Evolutionary conservation across 495 filamentous ascomycete species (phyloP).

Genomic region (Aspergillus wentii): DNA sequence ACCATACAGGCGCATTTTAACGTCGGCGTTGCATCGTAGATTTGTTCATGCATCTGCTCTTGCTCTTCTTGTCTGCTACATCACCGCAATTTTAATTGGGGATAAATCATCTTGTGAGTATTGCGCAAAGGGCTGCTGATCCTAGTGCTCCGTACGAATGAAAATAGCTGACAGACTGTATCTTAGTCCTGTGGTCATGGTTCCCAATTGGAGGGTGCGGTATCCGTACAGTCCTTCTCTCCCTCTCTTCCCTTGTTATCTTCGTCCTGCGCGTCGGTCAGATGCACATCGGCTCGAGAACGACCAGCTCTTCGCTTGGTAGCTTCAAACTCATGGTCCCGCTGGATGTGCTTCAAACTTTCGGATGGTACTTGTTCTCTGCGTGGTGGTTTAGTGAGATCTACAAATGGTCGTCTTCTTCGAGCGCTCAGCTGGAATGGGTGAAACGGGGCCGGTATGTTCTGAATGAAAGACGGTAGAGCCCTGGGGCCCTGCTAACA

Average conservation of each 20-base stretch:
- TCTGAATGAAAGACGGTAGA: background rate
- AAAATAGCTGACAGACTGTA: constrained; percentile 7
- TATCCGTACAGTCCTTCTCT: constrained; percentile 65
- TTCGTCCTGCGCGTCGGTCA: constrained; percentile 84
- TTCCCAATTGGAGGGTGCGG: constrained; percentile 75
- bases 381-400: constrained; percentile 77
- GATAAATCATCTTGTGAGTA: constrained; percentile 64
- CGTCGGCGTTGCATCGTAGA: constrained; percentile 79
- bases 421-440: constrained; percentile 62
- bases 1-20: constrained; percentile 84
- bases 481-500: background rate
- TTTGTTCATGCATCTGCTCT: constrained; percentile 71
- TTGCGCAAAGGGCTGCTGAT: background rate
- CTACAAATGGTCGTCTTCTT: constrained; percentile 71
- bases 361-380: constrained; percentile 69
- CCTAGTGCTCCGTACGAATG: too few species aligned
- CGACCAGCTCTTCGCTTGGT: constrained; percentile 59
- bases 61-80: constrained; percentile 65
- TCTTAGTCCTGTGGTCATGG: constrained; percentile 75
- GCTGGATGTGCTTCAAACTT: constrained; percentile 59
- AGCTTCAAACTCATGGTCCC: constrained; percentile 54
- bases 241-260: constrained; percentile 60
- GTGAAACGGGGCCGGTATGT: constrained; percentile 61
- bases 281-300: constrained; percentile 66
- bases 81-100: constrained; percentile 65